Percentiles rank a stretch among this genome's conserved stretches.
Evolutionary conservation across 768 basidiomycete species (phyloP).

Genomic region (Amanita exitialis): DNA sequence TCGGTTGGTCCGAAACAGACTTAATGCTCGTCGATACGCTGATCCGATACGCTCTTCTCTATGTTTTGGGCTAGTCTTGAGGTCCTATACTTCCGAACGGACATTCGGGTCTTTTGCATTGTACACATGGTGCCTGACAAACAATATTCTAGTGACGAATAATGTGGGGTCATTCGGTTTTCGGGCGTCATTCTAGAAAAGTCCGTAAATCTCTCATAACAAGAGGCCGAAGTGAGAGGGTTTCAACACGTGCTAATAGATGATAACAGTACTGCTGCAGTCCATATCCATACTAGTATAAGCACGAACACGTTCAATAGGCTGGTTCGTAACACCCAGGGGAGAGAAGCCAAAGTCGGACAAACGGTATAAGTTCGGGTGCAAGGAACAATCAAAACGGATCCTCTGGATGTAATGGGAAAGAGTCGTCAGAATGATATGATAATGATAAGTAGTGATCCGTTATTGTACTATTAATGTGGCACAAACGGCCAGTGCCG

Average conservation of each 20-base stretch:
- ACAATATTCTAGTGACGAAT: too few relatives aligned
- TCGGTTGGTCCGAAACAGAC: too few relatives aligned
- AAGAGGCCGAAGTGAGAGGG: too few relatives aligned
- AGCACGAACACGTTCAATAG: neutral
- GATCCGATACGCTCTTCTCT: too few relatives aligned
- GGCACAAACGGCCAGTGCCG: neutral
- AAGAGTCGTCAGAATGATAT: neutral
- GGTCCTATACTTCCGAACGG: too few relatives aligned
- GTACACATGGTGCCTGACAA: too few relatives aligned
- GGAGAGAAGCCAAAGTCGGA: neutral
- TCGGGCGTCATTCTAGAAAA: too few relatives aligned
- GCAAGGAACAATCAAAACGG: constrained; percentile 1
- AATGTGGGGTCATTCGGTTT: too few relatives aligned
- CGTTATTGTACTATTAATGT: neutral
- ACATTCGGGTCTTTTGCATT: too few relatives aligned
- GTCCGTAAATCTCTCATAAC: too few relatives aligned
- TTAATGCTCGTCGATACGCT: too few relatives aligned
- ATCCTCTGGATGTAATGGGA: neutral
- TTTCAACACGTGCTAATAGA: neutral
- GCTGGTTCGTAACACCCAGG: neutral
- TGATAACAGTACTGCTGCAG: neutral
- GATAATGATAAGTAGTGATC: neutral
- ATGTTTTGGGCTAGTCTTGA: too few relatives aligned
- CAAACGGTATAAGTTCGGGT: neutral
- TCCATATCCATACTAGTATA: neutral